Evolutionary conservation across 2,329 filamentous ascomycete species (phyloP).

Genomic region (Paracoccidioides lutzii): DNA sequence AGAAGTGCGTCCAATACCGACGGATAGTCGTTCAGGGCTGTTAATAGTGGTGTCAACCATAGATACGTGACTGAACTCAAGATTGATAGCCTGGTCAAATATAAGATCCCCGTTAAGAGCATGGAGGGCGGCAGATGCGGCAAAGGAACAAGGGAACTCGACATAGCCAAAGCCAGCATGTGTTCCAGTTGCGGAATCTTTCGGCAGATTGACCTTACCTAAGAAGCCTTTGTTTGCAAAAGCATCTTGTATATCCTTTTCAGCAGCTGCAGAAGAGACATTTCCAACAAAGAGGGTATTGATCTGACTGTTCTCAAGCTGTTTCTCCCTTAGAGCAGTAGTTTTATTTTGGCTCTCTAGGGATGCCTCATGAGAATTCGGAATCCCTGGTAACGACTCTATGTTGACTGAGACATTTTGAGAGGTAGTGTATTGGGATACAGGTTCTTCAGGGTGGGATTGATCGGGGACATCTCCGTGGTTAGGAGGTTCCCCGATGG

Average conservation of each 20-base stretch:
- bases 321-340: background rate
- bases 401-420: background rate
- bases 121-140: slow-evolving; percentile 25
- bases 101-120: slow-evolving; percentile 25
- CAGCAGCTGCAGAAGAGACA: slow-evolving; percentile 26
- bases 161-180: slow-evolving; percentile 32
- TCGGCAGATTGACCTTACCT: slow-evolving; percentile 23
- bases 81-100: slow-evolving; percentile 29
- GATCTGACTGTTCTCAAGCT: background rate
- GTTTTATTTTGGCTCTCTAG: background rate
- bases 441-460: background rate
- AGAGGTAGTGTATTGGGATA: background rate
- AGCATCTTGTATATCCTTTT: slow-evolving; percentile 23
- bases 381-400: background rate
- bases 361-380: background rate
- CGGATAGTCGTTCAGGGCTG: background rate
- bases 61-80: slow-evolving; percentile 24
- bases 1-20: background rate
- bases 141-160: slow-evolving; percentile 22
- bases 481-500: background rate
- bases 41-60: background rate
- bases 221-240: slow-evolving; percentile 27
- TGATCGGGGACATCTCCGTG: background rate
- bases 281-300: slow-evolving; percentile 29
- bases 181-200: slow-evolving; percentile 20